Evolutionary conservation across 768 basidiomycete genomes (phyloP), one percentile per base, ranked within the genome.

Genomic region (Calocybe gangraenosa): DNA sequence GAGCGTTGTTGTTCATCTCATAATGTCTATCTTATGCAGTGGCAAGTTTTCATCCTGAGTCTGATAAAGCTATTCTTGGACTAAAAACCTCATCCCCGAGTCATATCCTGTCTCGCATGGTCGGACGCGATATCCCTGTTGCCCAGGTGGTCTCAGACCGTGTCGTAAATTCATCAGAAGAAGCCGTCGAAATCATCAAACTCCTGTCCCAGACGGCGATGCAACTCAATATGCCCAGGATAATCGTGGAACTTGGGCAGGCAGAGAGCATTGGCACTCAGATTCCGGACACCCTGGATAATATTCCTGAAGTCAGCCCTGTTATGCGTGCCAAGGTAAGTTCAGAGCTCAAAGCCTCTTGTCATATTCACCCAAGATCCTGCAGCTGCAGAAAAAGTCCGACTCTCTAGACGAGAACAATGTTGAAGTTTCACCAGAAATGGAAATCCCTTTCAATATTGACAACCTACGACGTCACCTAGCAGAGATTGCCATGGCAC

Each of bases 391-490:
- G 22, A 31, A 42, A 32, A 47, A 38, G 41, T 46, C 41, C 11
- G 25, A 40, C 3, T 3, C 28, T 17, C 17, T 40, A 19, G 47
- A 36, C 32, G 59, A 55, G 19, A 53, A 55, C 5, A 55, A 49
- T 8, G 40, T 60, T 13, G 41, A 20, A n/a, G 34, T 14, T n/a
- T 7, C 13, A 48, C 33, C 44, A 13, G 58, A 67, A 34, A 42
- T 51, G 20, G 71, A 77, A 50, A 66, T 88, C 6, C 87, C 87
- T 1, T 92, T 88, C 67, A 89, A 91, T 58, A 71, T 92, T 40
- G 70, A 75, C 17, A 79, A 77, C 40, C 73, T 93, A 25, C 81
- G 88, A 17, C 74, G 75, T 18, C 83, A 87, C 56, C 75, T 94
- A 15, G 67, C 76, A 2, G 66, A 79, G 48, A 73, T 86, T n/a